phyloP scores from a whole-genome alignment of 2,329 filamentous ascomycete species.

The Scytalidium lignicola region DNA sequence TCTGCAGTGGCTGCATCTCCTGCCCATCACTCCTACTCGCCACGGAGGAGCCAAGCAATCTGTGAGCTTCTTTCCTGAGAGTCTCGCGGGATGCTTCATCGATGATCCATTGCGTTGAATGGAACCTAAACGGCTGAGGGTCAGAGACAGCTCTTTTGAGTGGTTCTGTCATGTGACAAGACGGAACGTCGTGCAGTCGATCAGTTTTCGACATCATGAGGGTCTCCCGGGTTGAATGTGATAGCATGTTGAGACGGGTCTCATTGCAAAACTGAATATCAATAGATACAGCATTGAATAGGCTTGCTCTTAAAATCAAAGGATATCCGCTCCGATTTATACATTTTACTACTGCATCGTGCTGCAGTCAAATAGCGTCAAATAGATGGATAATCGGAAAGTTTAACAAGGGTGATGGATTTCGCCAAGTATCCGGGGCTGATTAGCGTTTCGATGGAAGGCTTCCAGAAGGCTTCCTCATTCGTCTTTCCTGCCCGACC shows the following conservation, averaged over 20 bases:
- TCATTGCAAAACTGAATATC: background rate
- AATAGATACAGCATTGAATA: background rate
- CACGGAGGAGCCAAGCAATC: background rate
- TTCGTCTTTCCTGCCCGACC: background rate
- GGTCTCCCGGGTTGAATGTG: background rate
- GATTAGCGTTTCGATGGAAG: background rate
- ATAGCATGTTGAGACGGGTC: background rate
- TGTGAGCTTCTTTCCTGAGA: constrained; percentile 2
- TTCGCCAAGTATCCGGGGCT: background rate
- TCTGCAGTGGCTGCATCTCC: constrained; percentile 1
- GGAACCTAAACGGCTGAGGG: background rate
- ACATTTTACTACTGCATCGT: background rate
- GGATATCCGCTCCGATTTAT: background rate
- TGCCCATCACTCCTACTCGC: constrained; percentile 3
- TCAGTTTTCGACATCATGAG: background rate
- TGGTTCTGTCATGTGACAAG: background rate
- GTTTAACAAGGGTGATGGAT: background rate
- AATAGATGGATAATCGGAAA: background rate
- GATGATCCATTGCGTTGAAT: background rate
- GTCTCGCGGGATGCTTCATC: constrained; percentile 1
- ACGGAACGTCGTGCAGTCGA: background rate
- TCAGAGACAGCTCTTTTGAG: background rate
- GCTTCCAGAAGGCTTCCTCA: background rate
- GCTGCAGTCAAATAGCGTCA: background rate
- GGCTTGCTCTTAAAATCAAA: background rate